phyloP scores from a whole-genome alignment of 805 yeast genomes.

The Candida mattraensis region DNA sequence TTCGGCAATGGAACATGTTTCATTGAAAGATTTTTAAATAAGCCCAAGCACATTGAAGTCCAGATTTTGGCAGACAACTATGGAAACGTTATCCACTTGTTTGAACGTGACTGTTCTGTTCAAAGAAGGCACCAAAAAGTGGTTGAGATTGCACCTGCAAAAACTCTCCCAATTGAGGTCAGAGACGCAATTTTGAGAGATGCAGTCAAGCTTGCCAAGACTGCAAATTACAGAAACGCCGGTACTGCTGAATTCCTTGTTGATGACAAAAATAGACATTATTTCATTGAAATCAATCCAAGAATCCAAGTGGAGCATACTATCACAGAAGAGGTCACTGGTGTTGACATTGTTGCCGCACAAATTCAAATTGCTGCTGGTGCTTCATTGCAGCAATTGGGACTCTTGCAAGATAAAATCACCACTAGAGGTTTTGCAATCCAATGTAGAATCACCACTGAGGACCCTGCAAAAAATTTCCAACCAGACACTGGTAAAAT shows the following conservation, averaged over 20 bases:
- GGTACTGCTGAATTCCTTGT: slow-evolving; percentile 98
- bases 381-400: slow-evolving; percentile 88
- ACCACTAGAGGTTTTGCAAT: slow-evolving; percentile 97
- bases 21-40: slow-evolving; percentile 91
- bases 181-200: slow-evolving; percentile 92
- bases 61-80: slow-evolving; percentile 90
- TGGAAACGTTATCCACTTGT: slow-evolving; percentile 93
- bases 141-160: slow-evolving; percentile 97
- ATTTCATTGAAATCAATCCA: slow-evolving; percentile 97
- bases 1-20: slow-evolving; percentile 98
- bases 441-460: slow-evolving; percentile 98
- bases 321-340: slow-evolving; percentile 97
- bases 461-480: slow-evolving; percentile 94
- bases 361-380: slow-evolving; percentile 99
- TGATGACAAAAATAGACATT: slow-evolving; percentile 90
- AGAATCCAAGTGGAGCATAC: slow-evolving; percentile 99
- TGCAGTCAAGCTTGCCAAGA: slow-evolving; percentile 87
- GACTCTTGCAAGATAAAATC: slow-evolving; percentile 90
- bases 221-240: slow-evolving; percentile 91
- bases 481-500: slow-evolving; percentile 98
- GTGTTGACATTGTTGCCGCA: slow-evolving; percentile 96
- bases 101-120: slow-evolving; percentile 98
- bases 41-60: slow-evolving; percentile 97
- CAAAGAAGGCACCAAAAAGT: slow-evolving; percentile 99
- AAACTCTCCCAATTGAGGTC: slow-evolving; percentile 76